phyloP scores from a whole-genome alignment of 2,329 filamentous ascomycete species.

The Aspergillus sclerotialis region DNA sequence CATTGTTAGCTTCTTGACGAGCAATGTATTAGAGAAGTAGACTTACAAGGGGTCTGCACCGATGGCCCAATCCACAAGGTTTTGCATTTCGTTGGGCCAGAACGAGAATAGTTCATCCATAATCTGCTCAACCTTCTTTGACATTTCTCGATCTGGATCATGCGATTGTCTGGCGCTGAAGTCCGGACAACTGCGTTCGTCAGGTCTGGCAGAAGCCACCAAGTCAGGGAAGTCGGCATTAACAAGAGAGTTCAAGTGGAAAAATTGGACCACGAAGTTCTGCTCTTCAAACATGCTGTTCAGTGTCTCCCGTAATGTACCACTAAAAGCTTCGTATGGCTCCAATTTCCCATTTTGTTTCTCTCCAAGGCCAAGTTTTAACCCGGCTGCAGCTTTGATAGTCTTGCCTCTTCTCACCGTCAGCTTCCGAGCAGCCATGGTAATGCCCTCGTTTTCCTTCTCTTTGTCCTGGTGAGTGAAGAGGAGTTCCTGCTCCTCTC shows the following conservation, averaged over 20 bases:
- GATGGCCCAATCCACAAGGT: conserved; percentile 76
- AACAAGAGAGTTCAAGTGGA: conserved; percentile 83
- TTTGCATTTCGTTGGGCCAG: conserved; percentile 69
- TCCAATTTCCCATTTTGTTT: conserved; percentile 59
- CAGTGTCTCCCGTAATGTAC: conserved; percentile 72
- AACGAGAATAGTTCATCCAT: conserved; percentile 88
- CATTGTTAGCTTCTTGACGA: conserved; percentile 17
- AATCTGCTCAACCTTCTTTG: conserved; percentile 72
- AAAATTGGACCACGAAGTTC: conserved; percentile 95
- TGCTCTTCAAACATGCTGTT: conserved; percentile 87
- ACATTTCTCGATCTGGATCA: conserved; percentile 81
- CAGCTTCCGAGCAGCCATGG: conserved; percentile 74
- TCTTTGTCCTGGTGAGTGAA: conserved; percentile 90
- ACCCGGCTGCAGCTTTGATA: conserved; percentile 38
- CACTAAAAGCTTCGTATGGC: conserved; percentile 74
- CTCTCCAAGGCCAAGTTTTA: conserved; percentile 41
- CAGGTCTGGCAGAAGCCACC: conserved; percentile 59
- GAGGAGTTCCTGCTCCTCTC: conserved; percentile 75
- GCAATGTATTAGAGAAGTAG: conserved; percentile 1
- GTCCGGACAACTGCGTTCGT: conserved; percentile 64
- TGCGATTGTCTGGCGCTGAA: conserved; percentile 68
- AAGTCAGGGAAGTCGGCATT: conserved; percentile 76
- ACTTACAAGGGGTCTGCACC: conserved; percentile 72
- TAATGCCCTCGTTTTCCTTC: conserved; percentile 60
- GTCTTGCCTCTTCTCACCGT: conserved; percentile 94